phyloP scores from a whole-genome alignment of 1,284 basidiomycete genomes.

The Testicularia cyperi region DNA sequence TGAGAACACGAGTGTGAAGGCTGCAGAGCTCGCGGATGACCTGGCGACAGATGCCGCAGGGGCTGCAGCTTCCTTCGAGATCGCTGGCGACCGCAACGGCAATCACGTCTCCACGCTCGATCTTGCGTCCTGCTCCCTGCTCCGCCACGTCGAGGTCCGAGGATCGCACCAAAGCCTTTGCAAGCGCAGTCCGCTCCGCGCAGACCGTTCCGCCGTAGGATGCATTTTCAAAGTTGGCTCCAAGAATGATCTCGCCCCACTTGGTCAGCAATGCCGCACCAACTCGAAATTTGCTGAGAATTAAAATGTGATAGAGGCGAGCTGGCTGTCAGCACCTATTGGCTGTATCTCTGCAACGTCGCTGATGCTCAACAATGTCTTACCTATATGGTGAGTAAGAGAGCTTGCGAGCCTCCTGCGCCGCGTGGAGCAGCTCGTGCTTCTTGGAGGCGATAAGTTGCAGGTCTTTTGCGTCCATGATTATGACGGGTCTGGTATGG shows the following conservation, averaged over 20 bases:
- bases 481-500: too few relatives aligned
- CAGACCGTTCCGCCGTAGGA: slow-evolving; percentile 70
- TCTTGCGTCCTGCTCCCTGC: slow-evolving; percentile 19
- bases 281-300: slow-evolving; percentile 77
- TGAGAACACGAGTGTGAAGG: slow-evolving; percentile 71
- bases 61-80: slow-evolving; percentile 44
- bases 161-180: slow-evolving; percentile 37
- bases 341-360: too few relatives aligned
- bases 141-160: slow-evolving; percentile 14
- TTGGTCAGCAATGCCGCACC: slow-evolving; percentile 76
- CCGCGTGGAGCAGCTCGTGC: slow-evolving; percentile 38
- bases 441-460: slow-evolving; percentile 32
- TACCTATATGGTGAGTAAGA: slow-evolving; percentile 57
- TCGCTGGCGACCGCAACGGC: slow-evolving; percentile 50
- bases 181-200: slow-evolving; percentile 55
- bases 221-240: slow-evolving; percentile 86
- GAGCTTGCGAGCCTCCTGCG: slow-evolving; percentile 44
- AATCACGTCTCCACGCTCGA: slow-evolving; percentile 40
- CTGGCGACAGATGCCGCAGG: slow-evolving; percentile 87
- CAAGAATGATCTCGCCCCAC: slow-evolving; percentile 74
- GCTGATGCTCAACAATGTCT: too few relatives aligned
- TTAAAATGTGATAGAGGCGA: neutral
- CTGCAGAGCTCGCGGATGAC: slow-evolving; percentile 83
- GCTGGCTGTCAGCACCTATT: neutral
- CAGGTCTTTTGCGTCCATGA: slow-evolving; percentile 28